Evolutionary conservation across 192 early-diverging fungal species (phyloP), one percentile per base, ranked within the genome.

Genomic region (Linnemannia hyalina): DNA sequence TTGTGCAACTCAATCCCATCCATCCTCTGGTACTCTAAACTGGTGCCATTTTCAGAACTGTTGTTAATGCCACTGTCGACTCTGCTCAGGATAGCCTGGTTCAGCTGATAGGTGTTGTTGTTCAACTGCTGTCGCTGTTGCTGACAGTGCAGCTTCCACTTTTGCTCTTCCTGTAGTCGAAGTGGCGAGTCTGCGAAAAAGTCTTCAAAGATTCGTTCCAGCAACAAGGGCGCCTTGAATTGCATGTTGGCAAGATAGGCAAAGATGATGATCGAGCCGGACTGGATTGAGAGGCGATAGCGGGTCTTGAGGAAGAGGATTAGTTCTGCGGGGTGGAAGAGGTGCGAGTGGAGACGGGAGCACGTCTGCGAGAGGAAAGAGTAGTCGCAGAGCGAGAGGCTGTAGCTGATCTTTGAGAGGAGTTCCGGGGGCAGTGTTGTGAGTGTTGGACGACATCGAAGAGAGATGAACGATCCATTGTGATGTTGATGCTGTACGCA

Each of bases 181-280:
- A 85, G 68, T 32, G 68, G 68, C 20, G 80, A 76, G 54, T 88
- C 85, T 23, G 80, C 76, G 38, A 89, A 89, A 75, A 89, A 89
- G n/a, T 89, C 86, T 47, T 89, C 85, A 73, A 89, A 84, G 44
- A 89, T 88, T n/a, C 82, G 74, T 35, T 89, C 89, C 3, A 89
- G 82, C 40, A 89, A 36, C 23, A 72, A 13, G 8, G 89, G 89
- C 4, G 89, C 85, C 36, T 80, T 82, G 65, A 82, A 60, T 40
- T 85, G 85, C 68, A 89, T 82, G 65, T 89, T 87, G 47, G 89
- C 85, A 36, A 83, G 73, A 72, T 89, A 89, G 4, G 89, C 85
- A 74, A 88, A 89, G 40, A 89, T 81, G 42, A 89, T 76, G 60
- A 89, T 79, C 20, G 89, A 89, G 4, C 89, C 89, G 26, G 89